Evolutionary conservation across 331 rosid genomes (phyloP), one percentile per base, ranked within the genome.

Genomic region (Pyracantha coccinea): DNA sequence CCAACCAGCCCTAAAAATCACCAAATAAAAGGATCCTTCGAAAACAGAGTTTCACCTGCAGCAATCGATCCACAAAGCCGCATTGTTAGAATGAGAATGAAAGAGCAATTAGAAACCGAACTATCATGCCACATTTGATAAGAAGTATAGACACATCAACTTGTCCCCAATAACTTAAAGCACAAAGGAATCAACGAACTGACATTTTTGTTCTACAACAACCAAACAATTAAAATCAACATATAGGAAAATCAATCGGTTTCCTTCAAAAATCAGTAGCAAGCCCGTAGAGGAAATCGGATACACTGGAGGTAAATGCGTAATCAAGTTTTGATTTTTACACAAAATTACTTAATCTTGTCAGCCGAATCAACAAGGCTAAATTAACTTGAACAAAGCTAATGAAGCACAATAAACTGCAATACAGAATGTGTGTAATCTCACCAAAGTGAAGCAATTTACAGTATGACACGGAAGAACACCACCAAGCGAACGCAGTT

Each of bases 381-480:
- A 27, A 0, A 32, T 10, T 50, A 32, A 3, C 13, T 16, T 2
- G 45, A 33, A n/a, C 44, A 24, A 14, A 35, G 59, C 57, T 50
- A 27, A 74, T 66, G n/a, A 57, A 68, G 23, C 25, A 25, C 19
- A n/a, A 60, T 19, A 77, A 58, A 61, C 54, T 44, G 57, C 7
- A 81, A 75, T 27, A 13, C 19, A 57, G 58, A 59, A 57, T 77
- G 79, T 54, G 63, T 77, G 79, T 41, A 52, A 27, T 21, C 91
- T 87, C 82, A 93, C 97, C 94, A 31, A 75, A 73, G 62, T 31
- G 25, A 74, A 80, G 67, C 79, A 79, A 88, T 79, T 86, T 91
- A 93, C 97, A 91, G 93, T 80, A 93, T 93, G 74, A 93, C 92
- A 19, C 84, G 97, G 76, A 89, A 93, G 87, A 90, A 89, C 79